Evolutionary conservation across 148 eudicot species (phyloP).

Genomic region (Beta vulgaris): DNA sequence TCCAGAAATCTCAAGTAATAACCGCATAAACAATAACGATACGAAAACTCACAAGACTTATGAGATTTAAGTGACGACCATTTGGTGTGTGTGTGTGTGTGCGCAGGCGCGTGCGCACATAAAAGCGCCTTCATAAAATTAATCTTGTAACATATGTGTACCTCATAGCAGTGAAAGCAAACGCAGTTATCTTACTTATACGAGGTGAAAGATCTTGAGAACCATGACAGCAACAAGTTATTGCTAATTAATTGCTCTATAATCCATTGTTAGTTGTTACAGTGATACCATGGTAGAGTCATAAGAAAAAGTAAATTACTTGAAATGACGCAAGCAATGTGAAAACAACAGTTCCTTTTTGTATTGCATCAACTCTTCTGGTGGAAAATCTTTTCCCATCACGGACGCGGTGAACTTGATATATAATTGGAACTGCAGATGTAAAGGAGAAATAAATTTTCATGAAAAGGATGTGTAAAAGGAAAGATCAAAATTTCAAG

Average conservation of each 20-base stretch:
- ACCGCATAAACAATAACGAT: too few relatives aligned
- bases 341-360: slow-evolving; percentile 83
- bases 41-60: too few relatives aligned
- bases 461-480: background rate
- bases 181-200: background rate
- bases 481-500: background rate
- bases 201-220: background rate
- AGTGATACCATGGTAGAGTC: background rate
- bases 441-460: background rate
- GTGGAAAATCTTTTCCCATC: slow-evolving; percentile 94
- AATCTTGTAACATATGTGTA: background rate
- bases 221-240: background rate
- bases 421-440: slow-evolving; percentile 90
- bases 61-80: too few relatives aligned
- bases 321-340: slow-evolving; percentile 89
- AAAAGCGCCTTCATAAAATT: background rate
- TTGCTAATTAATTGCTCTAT: background rate
- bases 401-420: slow-evolving; percentile 83
- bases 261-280: too few relatives aligned
- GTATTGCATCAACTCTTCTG: slow-evolving; percentile 88
- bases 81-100: background rate
- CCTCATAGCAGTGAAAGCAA: background rate
- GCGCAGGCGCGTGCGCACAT: too few relatives aligned
- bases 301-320: slow-evolving; percentile 38
- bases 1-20: too few relatives aligned